Evolutionary conservation across 2,329 filamentous ascomycete genomes (phyloP).

Genomic region (Lachnellula cervina): DNA sequence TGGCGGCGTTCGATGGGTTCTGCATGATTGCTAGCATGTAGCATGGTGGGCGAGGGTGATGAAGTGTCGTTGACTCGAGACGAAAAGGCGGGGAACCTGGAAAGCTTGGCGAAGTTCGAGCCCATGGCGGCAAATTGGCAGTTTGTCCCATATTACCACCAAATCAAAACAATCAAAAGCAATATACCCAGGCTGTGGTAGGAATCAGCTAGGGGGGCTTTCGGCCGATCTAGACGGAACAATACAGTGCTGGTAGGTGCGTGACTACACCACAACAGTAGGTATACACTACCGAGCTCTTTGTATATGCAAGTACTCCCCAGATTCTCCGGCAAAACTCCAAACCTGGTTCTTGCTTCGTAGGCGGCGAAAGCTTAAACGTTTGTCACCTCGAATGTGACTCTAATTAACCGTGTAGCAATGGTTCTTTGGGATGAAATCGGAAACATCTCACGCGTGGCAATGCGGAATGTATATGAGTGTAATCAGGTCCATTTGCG

Average conservation of each 20-base stretch:
- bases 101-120: not conserved
- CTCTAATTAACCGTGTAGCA: too few relatives aligned
- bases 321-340: not conserved
- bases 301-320: slow-evolving; percentile 4
- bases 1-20: not conserved
- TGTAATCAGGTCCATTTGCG: too few relatives aligned
- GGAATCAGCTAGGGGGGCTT: not conserved
- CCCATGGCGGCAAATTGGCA: slow-evolving; percentile 1
- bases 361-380: not conserved
- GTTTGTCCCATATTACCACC: slow-evolving; percentile 9
- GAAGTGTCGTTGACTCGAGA: not conserved
- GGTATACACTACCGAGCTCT: slow-evolving; percentile 6
- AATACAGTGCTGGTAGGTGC: slow-evolving; percentile 1
- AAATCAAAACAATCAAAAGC: slow-evolving; percentile 4
- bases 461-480: too few relatives aligned
- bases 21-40: not conserved
- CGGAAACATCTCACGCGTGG: too few relatives aligned
- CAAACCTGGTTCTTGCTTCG: not conserved
- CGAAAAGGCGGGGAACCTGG: slow-evolving; percentile 11
- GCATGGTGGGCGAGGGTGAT: not conserved
- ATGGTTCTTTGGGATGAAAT: too few relatives aligned
- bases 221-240: not conserved
- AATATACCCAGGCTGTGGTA: not conserved
- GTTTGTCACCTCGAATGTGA: not conserved
- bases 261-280: slow-evolving; percentile 7